Evolutionary conservation across 768 basidiomycete genomes (phyloP).

Genomic region (Serendipita vermifera): DNA sequence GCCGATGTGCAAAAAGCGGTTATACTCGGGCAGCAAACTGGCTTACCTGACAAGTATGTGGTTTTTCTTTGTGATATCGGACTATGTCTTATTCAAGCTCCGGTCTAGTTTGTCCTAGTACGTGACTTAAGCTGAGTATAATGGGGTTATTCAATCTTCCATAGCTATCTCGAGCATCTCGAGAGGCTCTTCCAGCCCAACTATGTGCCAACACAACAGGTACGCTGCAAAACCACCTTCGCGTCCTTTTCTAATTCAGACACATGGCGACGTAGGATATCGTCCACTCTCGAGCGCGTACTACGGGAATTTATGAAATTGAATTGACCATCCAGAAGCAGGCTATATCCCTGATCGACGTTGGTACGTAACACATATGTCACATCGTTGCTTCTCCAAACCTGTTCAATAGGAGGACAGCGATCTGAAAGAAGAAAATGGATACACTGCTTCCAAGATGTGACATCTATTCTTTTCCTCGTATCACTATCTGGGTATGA

Average conservation of each 20-base stretch:
- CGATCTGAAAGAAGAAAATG: constrained; percentile 87
- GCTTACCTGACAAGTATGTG: constrained; percentile 76
- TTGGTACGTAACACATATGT: constrained; percentile 18
- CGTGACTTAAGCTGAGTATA: neutral
- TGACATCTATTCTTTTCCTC: constrained; percentile 83
- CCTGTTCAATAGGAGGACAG: constrained; percentile 51
- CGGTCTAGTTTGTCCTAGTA: constrained; percentile 41
- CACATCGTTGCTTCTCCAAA: neutral
- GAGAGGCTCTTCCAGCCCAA: constrained; percentile 63
- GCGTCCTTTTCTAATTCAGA: neutral
- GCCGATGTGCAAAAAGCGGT: constrained; percentile 62
- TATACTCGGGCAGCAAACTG: constrained; percentile 75
- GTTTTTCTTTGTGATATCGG: neutral
- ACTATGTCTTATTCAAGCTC: constrained; percentile 5
- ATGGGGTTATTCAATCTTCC: neutral
- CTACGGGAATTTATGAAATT: constrained; percentile 85
- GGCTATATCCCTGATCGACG: constrained; percentile 88
- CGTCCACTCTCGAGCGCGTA: constrained; percentile 70
- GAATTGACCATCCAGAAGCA: constrained; percentile 65
- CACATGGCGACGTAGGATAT: constrained; percentile 41
- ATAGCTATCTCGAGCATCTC: constrained; percentile 56
- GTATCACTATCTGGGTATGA: constrained; percentile 89
- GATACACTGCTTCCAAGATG: constrained; percentile 93
- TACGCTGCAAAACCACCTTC: constrained; percentile 6
- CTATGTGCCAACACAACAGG: constrained; percentile 64